Evolutionary conservation across 129 eudicot genomes (phyloP), one percentile per base, ranked within the genome.

Genomic region (Dittrichia graveolens): DNA sequence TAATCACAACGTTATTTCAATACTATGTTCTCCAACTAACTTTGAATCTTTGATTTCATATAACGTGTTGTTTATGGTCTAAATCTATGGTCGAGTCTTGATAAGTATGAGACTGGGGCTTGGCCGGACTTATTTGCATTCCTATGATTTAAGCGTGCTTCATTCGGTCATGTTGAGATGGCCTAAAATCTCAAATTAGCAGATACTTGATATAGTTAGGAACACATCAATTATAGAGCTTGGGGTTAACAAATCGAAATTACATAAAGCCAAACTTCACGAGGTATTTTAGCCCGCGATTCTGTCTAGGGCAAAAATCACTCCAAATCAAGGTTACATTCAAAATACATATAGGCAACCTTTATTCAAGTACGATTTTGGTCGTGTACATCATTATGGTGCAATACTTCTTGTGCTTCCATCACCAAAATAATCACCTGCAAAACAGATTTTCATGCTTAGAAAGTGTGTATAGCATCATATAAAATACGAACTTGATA

Each of bases 381-480:
- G 38, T 74, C 41, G 1, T 67, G 63, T n/a, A n/a, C 38, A 14
- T 4, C 15, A 5, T 42, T 5, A 69, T 8, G 6, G 13, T 59
- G 67, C 68, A 47, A 8, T 9, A 24, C 6, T 70, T 42, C 12
- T 5, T 34, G 16, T 19, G 42, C 18, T 70, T 65, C 56, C 62
- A n/a, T 41, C 31, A 7, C 12, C 54, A 55, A 24, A 24, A n/a
- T 5, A 13, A 38, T 75, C 67, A 75, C 62, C 81, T 68, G 75
- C 12, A 59, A 76, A 77, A 59, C 56, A 49, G 11, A 12, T 11
- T 6, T 9, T 46, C 8, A 3, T 18, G 67, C 13, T 57, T 49
- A 12, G 3, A 47, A 8, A 61, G 9, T 47, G 42, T 14, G 11
- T 42, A 13, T 4, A 9, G 15, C 43, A 49, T 50, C 3, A 9